Evolutionary conservation across 1,284 basidiomycete species (phyloP), one percentile per base, ranked within the genome.

Genomic region (Cryptococcus sp.): DNA sequence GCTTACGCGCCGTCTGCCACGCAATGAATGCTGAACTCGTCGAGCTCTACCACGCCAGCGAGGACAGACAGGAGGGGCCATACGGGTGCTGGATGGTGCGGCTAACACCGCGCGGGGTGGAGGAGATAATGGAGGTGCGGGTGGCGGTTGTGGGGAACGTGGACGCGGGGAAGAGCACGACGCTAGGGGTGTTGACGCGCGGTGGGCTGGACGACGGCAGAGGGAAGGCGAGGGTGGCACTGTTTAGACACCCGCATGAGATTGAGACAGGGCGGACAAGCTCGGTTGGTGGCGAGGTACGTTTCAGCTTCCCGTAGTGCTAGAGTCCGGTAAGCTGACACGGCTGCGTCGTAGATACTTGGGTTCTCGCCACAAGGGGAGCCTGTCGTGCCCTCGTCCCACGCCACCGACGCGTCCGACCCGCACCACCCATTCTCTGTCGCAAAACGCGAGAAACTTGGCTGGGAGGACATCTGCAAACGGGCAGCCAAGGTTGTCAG

Each of bases 181-280:
- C 92, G 15, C 80, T 98, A 13, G 95, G 94, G 2, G 71, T 78
- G 8, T 66, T 79, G 50, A 80, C 71, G 36, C 75, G 77, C 85
- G 92, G 94, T 44, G 84, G 85, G 2, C 80, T 98, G 55, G 95
- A 99, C 68, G 95, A 99, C 74, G 96, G 95, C 12, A 81, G 96
- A 73, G 95, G 95, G 1, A 86, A 87, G 57, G 70, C 69, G 39
- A 57, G 65, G 50, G 88, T 98, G 8, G 87, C 88, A 3, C 80
- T 98, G 7, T 98, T 98, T 78, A 82, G 95, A 46, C 96, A 99
- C 77, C 97, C 98, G 74, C 95, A 98, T 71, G 95, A 99, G 77
- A 81, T 98, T 60, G 95, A 98, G 79, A 92, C 89, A 11, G 95
- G 96, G 1, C 80, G 96, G 53, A 98, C 95, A 0, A 92, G 89